phyloP scores from a whole-genome alignment of 768 basidiomycete genomes.

The Tulasnella sp. region DNA sequence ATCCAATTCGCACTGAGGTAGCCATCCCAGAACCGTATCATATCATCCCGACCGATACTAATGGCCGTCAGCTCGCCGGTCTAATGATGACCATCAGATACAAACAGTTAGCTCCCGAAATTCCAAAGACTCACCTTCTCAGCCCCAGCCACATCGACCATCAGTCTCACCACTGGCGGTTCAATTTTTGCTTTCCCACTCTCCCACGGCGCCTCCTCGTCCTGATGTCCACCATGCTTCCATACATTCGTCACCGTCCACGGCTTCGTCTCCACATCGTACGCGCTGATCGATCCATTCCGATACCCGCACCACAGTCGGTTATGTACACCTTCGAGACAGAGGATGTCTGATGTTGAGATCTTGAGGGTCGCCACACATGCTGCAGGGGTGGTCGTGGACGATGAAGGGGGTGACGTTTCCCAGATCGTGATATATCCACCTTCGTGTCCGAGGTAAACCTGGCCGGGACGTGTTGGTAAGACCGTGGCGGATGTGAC shows the following conservation, averaged over 20 bases:
- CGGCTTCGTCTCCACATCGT: constrained; percentile 59
- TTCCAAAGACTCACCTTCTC: constrained; percentile 39
- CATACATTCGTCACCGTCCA: constrained; percentile 85
- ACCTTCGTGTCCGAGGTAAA: constrained; percentile 87
- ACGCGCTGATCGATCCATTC: constrained; percentile 71
- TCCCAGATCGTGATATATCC: constrained; percentile 82
- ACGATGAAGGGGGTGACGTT: background rate
- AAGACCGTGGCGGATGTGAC: constrained; percentile 73
- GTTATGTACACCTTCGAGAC: constrained; percentile 73
- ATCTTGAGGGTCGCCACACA: constrained; percentile 75
- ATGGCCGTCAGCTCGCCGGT: constrained; percentile 48
- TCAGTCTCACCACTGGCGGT: constrained; percentile 50
- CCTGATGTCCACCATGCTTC: constrained; percentile 27
- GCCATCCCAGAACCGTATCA: constrained; percentile 80
- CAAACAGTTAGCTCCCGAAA: background rate
- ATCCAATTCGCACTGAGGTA: constrained; percentile 75
- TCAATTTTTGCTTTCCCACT: constrained; percentile 45
- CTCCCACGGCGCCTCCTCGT: background rate
- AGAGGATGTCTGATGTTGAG: constrained; percentile 66
- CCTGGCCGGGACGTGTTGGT: constrained; percentile 49
- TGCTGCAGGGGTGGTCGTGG: constrained; percentile 31
- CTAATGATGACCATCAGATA: constrained; percentile 9
- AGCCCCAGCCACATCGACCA: constrained; percentile 67
- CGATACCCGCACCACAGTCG: constrained; percentile 80
- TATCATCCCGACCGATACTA: constrained; percentile 65